Conservation (phyloP, 192 early-diverging fungal species). For the Radiomyces spectabilis region DNA sequence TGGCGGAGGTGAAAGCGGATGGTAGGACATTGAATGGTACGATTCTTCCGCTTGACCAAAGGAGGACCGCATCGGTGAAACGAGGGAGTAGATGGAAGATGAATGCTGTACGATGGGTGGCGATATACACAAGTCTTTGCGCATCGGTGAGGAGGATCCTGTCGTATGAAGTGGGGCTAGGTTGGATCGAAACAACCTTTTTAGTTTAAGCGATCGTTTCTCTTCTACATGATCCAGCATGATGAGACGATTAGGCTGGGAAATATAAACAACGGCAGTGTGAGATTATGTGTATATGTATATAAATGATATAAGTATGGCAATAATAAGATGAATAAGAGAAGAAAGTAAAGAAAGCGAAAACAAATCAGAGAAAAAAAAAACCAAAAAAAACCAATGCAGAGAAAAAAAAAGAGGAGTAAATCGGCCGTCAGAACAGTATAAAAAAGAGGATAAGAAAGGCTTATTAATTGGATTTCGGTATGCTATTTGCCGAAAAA, state of each 20-base stretch:
- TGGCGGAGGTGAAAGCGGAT: slow-evolving; percentile 2
- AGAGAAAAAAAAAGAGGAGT: no score
- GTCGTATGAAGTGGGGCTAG: not conserved
- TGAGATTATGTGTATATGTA: not conserved
- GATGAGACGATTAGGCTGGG: no score
- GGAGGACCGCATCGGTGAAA: slow-evolving; percentile 10
- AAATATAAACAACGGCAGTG: not conserved
- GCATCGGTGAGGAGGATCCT: not conserved
- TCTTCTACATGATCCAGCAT: no score
- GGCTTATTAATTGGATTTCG: not conserved
- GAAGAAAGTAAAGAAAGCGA: not conserved
- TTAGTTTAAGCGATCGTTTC: slow-evolving; percentile 1
- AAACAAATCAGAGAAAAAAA: not conserved
- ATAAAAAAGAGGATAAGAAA: not conserved
- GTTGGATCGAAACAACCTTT: slow-evolving; percentile 4
- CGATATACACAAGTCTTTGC: slow-evolving; percentile 1
- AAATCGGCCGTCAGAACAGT: not conserved
- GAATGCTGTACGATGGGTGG: slow-evolving; percentile 17
- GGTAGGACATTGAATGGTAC: not conserved
- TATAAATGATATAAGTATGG: not conserved
- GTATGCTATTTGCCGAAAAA: no score
- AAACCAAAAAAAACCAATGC: not conserved
- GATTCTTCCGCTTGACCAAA: not conserved
- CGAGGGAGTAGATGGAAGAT: slow-evolving; percentile 15
- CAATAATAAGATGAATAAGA: not conserved